Conservation (phyloP, 164 flowering plant genomes). For the Liriodendron chinense region DNA sequence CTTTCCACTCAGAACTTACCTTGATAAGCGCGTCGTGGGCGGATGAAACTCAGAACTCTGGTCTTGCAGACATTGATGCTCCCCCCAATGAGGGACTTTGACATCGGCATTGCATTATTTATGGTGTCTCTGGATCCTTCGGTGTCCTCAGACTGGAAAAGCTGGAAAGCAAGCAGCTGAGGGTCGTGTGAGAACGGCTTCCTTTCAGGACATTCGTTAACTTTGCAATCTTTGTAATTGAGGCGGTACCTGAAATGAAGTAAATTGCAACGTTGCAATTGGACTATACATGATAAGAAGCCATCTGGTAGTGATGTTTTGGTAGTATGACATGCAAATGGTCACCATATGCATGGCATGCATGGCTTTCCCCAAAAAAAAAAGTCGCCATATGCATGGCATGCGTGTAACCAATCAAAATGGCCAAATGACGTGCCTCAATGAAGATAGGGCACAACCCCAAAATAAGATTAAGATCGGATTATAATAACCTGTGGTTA, state of each 20-base stretch:
- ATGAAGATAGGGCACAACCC: too few species aligned
- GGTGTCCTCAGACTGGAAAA: conserved; percentile 33
- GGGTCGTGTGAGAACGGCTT: conserved; percentile 40
- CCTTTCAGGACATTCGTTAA: conserved; percentile 39
- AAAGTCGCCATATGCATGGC: too few species aligned
- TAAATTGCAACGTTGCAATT: not conserved
- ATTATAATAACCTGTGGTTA: too few species aligned
- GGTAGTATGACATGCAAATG: too few species aligned
- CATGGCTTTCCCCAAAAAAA: too few species aligned
- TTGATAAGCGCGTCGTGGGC: conserved; percentile 50
- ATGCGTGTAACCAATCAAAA: too few species aligned
- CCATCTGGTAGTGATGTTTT: too few species aligned
- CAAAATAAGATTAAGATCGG: too few species aligned
- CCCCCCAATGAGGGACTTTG: conserved; percentile 79
- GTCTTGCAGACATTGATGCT: conserved; percentile 65
- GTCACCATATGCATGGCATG: too few species aligned
- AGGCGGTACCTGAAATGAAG: conserved; percentile 54
- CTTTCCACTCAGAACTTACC: conserved; percentile 36
- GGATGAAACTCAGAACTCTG: conserved; percentile 51
- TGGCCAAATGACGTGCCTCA: too few species aligned
- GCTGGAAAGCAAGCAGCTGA: conserved; percentile 28
- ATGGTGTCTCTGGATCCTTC: conserved; percentile 62
- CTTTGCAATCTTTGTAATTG: conserved; percentile 59
- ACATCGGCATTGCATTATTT: conserved; percentile 36
- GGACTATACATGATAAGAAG: not conserved